These are phyloP conservation scores for Spizellomyces sp. DNA, from an alignment of 192 early-diverging fungal genomes.

Conservation along the genomic window DNA sequence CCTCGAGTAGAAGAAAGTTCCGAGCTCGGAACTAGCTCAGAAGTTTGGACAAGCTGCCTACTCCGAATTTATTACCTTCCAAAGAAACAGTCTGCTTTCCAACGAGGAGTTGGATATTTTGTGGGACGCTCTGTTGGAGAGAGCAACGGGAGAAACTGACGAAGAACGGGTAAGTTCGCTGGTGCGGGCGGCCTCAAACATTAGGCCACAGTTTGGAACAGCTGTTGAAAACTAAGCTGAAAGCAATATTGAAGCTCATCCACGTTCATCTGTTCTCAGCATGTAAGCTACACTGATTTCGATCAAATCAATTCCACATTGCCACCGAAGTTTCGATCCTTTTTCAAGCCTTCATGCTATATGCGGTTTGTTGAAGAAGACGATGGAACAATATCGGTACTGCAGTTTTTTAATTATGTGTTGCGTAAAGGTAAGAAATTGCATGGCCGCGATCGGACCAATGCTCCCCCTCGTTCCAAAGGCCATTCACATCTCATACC, in stretches of 20 bases:
- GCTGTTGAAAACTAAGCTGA: neutral
- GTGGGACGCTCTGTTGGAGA: constrained; percentile 40
- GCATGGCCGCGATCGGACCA: neutral
- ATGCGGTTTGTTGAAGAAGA: constrained; percentile 42
- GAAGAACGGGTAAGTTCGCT: constrained; percentile 16
- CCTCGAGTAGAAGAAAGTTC: neutral
- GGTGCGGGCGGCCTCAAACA: neutral
- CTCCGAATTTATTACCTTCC: constrained; percentile 1
- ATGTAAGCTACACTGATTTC: constrained; percentile 36
- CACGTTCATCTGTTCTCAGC: constrained; percentile 16
- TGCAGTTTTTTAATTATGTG: constrained; percentile 50
- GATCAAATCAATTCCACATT: constrained; percentile 15
- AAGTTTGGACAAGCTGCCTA: constrained; percentile 11
- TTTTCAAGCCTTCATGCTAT: constrained; percentile 42
- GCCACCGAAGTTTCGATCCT: constrained; percentile 37
- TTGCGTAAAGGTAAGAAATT: constrained; percentile 46
- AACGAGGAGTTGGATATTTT: constrained; percentile 46
- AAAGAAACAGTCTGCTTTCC: constrained; percentile 21
- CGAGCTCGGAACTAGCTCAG: neutral
- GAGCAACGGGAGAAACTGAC: constrained; percentile 25
- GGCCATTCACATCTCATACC: neutral
- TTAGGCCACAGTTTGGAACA: neutral
- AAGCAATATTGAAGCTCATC: neutral
- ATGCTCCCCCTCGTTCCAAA: neutral
- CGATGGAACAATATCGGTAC: constrained; percentile 30